Evolutionary conservation across 345 rosid genomes (phyloP).

Genomic region (Barbarea vulgaris): DNA sequence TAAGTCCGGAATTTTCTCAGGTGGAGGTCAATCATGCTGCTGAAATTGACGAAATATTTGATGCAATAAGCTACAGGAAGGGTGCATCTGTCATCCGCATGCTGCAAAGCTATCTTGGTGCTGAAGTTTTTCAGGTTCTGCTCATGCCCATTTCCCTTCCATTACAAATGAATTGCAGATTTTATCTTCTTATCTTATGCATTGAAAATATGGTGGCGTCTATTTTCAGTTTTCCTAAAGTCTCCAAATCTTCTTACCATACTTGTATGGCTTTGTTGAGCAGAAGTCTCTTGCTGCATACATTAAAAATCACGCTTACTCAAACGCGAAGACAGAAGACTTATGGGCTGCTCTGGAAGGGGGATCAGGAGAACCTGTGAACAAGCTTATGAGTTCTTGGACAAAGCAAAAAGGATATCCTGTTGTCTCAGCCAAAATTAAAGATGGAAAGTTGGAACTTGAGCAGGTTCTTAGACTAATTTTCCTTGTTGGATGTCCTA

Average conservation of each 20-base stretch:
- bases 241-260: constrained; percentile 13
- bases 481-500: constrained; percentile 7
- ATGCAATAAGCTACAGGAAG: constrained; percentile 89
- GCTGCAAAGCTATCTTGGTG: constrained; percentile 98
- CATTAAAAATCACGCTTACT: constrained; percentile 69
- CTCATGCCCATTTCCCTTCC: background rate
- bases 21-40: constrained; percentile 90
- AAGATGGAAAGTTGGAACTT: constrained; percentile 75
- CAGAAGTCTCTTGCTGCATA: constrained; percentile 94
- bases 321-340: constrained; percentile 93
- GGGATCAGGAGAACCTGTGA: constrained; percentile 90
- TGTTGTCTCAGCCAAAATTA: constrained; percentile 70
- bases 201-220: constrained; percentile 7
- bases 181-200: constrained; percentile 2
- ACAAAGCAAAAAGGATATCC: constrained; percentile 93
- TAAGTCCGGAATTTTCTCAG: constrained; percentile 39
- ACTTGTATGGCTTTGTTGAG: constrained; percentile 28
- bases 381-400: constrained; percentile 92
- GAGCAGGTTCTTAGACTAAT: constrained; percentile 64
- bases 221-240: background rate
- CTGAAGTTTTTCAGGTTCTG: constrained; percentile 85
- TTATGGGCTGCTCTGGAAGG: constrained; percentile 91
- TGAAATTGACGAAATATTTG: constrained; percentile 94
- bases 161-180: background rate
- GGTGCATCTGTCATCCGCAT: constrained; percentile 95